Evolutionary conservation across 2,329 filamentous ascomycete genomes (phyloP), one percentile per base, ranked within the genome.

Genomic region (Botrytis fragariae): DNA sequence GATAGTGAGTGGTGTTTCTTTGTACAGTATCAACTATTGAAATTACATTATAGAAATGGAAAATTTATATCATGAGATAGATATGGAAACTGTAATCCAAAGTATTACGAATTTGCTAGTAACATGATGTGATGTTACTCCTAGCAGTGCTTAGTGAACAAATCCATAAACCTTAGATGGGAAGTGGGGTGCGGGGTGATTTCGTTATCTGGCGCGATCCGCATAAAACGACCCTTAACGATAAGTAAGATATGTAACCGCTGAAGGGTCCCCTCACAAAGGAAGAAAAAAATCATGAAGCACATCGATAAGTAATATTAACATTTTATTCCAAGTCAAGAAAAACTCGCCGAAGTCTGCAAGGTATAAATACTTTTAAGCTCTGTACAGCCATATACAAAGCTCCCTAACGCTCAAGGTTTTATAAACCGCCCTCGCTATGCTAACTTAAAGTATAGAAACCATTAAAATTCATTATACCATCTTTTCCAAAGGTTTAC

Each of bases 401-500:
- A 73, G 44, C 45, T 62, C 54, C 72, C 32, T 74, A 69, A 68
- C 73, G 75, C 76, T 74, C 70, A 73, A 76, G 65, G 59, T 65
- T 65, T 72, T 57, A 72, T 57, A 73, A 71, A 72, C 44, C 44
- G 16, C 39, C 57, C 54, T 71, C 74, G 75, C 74, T 75, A 76
- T 76, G 75, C 69, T 72, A 74, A 51, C 69, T 22, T 45, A 54
- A 54, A 72, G 60, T 59, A 72, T 60, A 25, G 54, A 57, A 75
- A 57, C 72, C 54, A 72, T 62, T 63, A 74, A 45, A 59, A 54
- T 22, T 72, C 69, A 67, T 72, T 67, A 72, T 22, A 65, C 35
- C 37, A 65, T 44, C n/a, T 54, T 39, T 62, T 67, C 69, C 69
- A 85, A 77, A 22, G 88, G 86, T 80, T 88, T 91, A 74, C 87